Evolutionary conservation across 2,329 filamentous ascomycete species (phyloP).

Genomic region (Colletotrichum lentis): DNA sequence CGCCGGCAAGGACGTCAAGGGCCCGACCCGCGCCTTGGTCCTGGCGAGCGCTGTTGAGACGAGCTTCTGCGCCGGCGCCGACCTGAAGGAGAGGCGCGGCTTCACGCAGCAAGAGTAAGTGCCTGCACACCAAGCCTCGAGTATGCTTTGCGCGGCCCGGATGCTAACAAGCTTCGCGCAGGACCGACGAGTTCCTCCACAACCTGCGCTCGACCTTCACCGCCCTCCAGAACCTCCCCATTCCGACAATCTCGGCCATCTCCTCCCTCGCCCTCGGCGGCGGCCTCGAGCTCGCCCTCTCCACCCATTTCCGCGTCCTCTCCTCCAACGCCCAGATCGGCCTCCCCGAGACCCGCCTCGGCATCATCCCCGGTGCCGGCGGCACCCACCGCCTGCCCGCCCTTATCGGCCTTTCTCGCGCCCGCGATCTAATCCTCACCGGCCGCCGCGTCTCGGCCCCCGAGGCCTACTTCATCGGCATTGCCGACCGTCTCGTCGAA

Average conservation of each 20-base stretch:
- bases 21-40: conserved; percentile 80
- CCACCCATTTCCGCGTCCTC: conserved; percentile 89
- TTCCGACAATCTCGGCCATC: conserved; percentile 90
- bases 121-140: neutral
- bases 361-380: conserved; percentile 93
- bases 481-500: conserved; percentile 91
- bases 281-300: conserved; percentile 90
- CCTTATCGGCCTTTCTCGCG: conserved; percentile 80
- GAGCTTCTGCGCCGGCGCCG: conserved; percentile 93
- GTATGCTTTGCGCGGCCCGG: too few species aligned
- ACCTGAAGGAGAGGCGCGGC: conserved; percentile 84
- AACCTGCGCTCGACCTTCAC: conserved; percentile 80
- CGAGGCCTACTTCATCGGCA: conserved; percentile 90
- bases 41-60: conserved; percentile 85
- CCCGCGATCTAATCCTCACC: conserved; percentile 90
- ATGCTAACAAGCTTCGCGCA: conserved; percentile 47
- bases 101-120: conserved; percentile 82
- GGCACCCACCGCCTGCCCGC: conserved; percentile 88
- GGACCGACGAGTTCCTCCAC: conserved; percentile 80
- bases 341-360: conserved; percentile 89
- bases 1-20: conserved; percentile 55
- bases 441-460: conserved; percentile 83
- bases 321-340: conserved; percentile 79
- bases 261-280: conserved; percentile 88
- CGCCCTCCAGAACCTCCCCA: conserved; percentile 75